Evolutionary conservation across 352 stramenopile genomes (phyloP), one percentile per base, ranked within the genome.

Genomic region (Plasmopara halstedii): DNA sequence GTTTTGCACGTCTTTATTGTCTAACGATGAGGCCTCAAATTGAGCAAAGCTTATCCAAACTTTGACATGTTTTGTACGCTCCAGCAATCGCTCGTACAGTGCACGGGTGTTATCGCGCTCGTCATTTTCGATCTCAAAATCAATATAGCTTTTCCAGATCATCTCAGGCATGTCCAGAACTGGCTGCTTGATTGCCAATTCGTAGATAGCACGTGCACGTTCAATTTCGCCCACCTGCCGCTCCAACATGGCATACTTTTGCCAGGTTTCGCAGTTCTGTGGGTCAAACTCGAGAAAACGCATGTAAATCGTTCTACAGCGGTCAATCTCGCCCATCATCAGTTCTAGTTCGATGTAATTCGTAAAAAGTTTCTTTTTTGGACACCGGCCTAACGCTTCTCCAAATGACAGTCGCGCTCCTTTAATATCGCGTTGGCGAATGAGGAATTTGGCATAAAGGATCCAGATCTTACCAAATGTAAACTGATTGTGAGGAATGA

Each of bases 391-490:
- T 20, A 99, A 85, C 0, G 91, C 89, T 64, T 95, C 80, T 21
- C 96, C 96, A 0, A 99, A 66, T 3, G 98, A 65, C 29, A 91
- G 85, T 2, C 97, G 75, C 11, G 96, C 96, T 6, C 70, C 77
- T 15, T 74, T 53, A 11, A 99, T 72, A 53, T 99, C 85, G 19
- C 94, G 92, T 52, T 95, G 79, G 23, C 97, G 88, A 23, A 99
- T 83, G 47, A 98, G 83, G 29, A 99, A 91, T 54, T 99, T 97
- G 13, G 96, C 95, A 26, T 94, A 96, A 18, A 98, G 69, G 22
- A 99, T 77, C 96, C 97, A 99, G 50, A 99, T 90, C 73, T 99
- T 99, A 25, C 88, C 87, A 67, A 99, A 99, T 11, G 89, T 98
- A 57, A 99, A 99, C 40, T 82, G 80, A 2, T 71, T 74, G 64